phyloP scores from a whole-genome alignment of 2,329 filamentous ascomycete species.

The Ophiosphaerella korrae region DNA sequence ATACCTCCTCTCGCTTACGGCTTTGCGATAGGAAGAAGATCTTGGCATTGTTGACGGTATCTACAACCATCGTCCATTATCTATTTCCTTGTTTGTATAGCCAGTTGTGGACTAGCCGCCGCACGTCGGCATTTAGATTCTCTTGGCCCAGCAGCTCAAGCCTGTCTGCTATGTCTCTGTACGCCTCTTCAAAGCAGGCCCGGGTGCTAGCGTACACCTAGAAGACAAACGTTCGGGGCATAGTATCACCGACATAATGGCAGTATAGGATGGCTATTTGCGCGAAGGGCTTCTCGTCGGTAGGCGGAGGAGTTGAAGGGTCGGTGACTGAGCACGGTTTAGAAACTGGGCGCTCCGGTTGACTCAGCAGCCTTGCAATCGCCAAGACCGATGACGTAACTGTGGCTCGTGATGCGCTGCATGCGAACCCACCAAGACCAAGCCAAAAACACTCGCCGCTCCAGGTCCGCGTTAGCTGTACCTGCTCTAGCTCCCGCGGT shows the following conservation, averaged over 20 bases:
- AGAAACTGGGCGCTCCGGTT: too few species aligned
- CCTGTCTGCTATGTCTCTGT: constrained; percentile 16
- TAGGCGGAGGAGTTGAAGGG: too few species aligned
- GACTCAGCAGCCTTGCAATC: too few species aligned
- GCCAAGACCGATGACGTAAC: too few species aligned
- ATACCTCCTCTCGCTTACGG: neutral
- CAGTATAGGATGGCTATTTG: constrained; percentile 39
- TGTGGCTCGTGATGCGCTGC: too few species aligned
- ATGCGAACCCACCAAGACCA: too few species aligned
- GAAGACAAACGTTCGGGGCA: constrained; percentile 18
- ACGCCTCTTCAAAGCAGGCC: constrained; percentile 31
- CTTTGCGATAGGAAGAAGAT: constrained; percentile 29
- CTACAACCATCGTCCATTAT: constrained; percentile 52
- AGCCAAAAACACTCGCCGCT: too few species aligned
- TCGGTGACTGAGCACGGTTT: too few species aligned
- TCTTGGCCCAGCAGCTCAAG: constrained; percentile 18
- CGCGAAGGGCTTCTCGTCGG: too few species aligned
- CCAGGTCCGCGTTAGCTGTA: too few species aligned
- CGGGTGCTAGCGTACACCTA: constrained; percentile 22
- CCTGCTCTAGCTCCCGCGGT: too few species aligned
- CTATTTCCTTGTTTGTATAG: constrained; percentile 30
- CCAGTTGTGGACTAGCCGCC: constrained; percentile 41
- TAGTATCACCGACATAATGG: constrained; percentile 42
- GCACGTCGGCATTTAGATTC: constrained; percentile 45
- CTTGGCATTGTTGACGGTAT: constrained; percentile 51